Percentiles rank a stretch among this genome's conserved stretches.
phyloP scores from a whole-genome alignment of 345 rosid genomes.

The Rhodamnia rubescens region DNA sequence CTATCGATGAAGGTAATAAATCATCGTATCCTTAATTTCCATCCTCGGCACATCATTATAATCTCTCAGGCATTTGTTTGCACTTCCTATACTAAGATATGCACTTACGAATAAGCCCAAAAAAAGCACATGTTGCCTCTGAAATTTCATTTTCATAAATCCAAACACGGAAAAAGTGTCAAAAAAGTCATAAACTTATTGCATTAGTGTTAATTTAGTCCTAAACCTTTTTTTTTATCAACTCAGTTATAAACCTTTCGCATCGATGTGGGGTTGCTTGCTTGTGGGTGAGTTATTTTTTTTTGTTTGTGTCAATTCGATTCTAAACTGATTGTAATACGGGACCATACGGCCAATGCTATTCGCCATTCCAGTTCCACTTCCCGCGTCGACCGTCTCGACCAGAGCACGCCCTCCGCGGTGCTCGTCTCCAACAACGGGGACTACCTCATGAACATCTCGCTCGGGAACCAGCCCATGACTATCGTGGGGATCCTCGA shows the following conservation, averaged over 20 bases:
- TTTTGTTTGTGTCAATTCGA: no score
- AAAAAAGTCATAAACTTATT: no score
- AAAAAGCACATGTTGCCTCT: background rate
- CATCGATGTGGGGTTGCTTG: no score
- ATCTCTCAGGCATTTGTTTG: background rate
- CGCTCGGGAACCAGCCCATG: conserved; percentile 11
- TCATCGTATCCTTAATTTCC: background rate
- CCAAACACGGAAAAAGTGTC: no score
- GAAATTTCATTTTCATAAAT: background rate
- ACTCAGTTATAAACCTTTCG: no score
- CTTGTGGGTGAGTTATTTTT: no score
- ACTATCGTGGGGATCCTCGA: conserved; percentile 1
- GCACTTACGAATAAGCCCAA: background rate
- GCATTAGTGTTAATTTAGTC: no score
- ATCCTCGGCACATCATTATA: background rate
- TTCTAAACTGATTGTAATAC: no score
- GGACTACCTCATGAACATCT: conserved; percentile 7
- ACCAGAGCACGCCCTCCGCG: background rate
- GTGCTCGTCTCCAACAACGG: background rate
- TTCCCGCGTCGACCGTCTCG: background rate
- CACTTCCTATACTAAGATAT: no score
- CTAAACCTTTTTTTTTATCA: no score
- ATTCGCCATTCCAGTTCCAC: background rate
- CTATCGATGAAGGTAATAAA: background rate
- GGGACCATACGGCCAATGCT: background rate